phyloP scores from a whole-genome alignment of 371 early-diverging fungal species.

The Umbelopsis sp. region DNA sequence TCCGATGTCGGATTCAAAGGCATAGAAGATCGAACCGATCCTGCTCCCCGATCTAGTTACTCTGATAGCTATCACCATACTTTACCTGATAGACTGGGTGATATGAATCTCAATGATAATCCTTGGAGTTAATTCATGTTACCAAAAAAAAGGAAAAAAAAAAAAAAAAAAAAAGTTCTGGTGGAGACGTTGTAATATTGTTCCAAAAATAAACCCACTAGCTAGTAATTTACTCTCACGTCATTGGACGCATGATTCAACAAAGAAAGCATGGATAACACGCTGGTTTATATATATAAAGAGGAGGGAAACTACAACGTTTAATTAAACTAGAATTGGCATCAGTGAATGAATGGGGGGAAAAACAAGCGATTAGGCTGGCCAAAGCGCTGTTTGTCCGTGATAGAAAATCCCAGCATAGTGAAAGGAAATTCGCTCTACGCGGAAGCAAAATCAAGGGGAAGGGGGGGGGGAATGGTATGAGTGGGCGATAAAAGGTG shows the following conservation, averaged over 20 bases:
- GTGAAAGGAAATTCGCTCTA: conserved; percentile 1
- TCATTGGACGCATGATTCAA: no score
- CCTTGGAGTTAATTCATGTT: background rate
- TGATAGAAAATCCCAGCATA: background rate
- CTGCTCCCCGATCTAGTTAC: background rate
- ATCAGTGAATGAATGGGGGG: no score
- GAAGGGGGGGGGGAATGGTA: background rate
- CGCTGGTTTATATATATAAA: background rate
- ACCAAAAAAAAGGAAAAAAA: no score
- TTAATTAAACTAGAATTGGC: no score
- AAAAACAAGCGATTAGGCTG: no score
- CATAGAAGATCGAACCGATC: conserved; percentile 24
- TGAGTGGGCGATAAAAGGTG: background rate
- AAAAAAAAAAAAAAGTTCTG: no score
- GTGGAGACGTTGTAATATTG: no score
- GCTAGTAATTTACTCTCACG: no score
- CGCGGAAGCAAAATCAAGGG: background rate
- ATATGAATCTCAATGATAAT: background rate
- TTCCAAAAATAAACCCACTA: no score
- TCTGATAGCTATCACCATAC: conserved; percentile 9
- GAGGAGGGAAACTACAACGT: background rate
- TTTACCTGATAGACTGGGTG: background rate
- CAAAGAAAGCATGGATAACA: no score
- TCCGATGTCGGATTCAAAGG: conserved; percentile 52
- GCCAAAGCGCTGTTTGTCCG: background rate